These are phyloP conservation scores for Gynochthodes officinalis DNA, from an alignment of 257 asterid genomes.

Conservation along the genomic window DNA sequence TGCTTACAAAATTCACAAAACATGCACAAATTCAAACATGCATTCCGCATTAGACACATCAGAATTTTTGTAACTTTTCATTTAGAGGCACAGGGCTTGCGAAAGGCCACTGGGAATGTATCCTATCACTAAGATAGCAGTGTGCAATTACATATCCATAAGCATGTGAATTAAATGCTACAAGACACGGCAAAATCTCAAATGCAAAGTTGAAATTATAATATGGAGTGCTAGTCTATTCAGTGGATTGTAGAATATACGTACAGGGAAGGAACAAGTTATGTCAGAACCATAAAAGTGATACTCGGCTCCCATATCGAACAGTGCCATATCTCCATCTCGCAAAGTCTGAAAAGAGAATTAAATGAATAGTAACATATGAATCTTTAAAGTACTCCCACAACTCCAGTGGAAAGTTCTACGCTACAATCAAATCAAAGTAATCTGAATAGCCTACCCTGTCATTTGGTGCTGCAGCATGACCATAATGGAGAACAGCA, in stretches of 20 bases:
- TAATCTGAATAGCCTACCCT: constrained; percentile 47
- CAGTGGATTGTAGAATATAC: constrained; percentile 19
- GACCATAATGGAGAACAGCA: constrained; percentile 96
- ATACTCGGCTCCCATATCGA: constrained; percentile 98
- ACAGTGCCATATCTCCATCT: constrained; percentile 94
- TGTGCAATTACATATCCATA: not conserved
- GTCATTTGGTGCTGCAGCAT: constrained; percentile 98
- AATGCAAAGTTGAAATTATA: not conserved
- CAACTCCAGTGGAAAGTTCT: constrained; percentile 3
- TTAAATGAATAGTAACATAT: not conserved
- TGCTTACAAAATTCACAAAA: not conserved
- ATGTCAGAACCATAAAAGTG: constrained; percentile 97
- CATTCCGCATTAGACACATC: not conserved
- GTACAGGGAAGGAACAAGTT: constrained; percentile 93
- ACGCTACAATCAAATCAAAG: not conserved
- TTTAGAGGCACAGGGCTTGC: constrained; percentile 1
- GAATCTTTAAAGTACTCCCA: constrained; percentile 15
- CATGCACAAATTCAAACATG: not conserved
- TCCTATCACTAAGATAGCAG: not conserved
- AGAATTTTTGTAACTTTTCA: not conserved
- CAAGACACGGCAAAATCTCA: not conserved
- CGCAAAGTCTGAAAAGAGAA: constrained; percentile 47
- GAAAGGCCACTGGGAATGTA: not conserved
- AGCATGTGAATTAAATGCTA: not conserved
- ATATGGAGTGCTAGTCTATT: constrained; percentile 2